Evolutionary conservation across 768 basidiomycete genomes (phyloP).

Genomic region (Boletus reticulatus): DNA sequence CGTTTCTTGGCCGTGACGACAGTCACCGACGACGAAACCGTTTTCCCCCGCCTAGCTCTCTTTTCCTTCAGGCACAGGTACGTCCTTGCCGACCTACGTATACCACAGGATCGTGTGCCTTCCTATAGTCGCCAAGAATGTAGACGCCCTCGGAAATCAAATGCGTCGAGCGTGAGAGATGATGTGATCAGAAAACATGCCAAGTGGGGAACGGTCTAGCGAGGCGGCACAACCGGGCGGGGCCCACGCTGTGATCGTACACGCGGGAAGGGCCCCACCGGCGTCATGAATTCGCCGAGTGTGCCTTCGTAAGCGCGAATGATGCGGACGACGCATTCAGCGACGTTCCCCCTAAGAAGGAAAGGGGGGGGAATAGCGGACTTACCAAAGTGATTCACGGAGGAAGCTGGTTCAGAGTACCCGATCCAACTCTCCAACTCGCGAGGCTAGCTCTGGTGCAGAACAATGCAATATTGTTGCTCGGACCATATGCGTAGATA

Average conservation of each 20-base stretch:
- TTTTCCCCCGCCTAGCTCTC: no score
- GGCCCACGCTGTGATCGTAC: conserved; percentile 1
- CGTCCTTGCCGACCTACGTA: conserved; percentile 58
- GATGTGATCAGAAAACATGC: conserved; percentile 34
- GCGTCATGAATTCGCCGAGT: conserved; percentile 46
- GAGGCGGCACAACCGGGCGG: conserved; percentile 39
- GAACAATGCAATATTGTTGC: conserved; percentile 49
- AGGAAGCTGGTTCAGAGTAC: conserved; percentile 36
- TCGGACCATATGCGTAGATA: conserved; percentile 61
- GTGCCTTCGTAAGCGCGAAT: conserved; percentile 37
- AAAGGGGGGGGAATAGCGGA: not conserved
- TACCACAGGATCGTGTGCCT: conserved; percentile 37
- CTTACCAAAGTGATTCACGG: conserved; percentile 51
- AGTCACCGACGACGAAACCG: no score
- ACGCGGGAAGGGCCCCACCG: conserved; percentile 37
- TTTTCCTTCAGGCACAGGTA: conserved; percentile 26
- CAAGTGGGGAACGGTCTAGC: conserved; percentile 42
- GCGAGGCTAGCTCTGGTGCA: conserved; percentile 55
- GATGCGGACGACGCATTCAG: not conserved
- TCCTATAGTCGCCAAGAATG: conserved; percentile 44
- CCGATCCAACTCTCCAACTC: conserved; percentile 60
- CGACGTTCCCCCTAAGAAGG: not conserved
- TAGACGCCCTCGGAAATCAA: conserved; percentile 50
- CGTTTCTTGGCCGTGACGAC: conserved; percentile 12
- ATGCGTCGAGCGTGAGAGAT: conserved; percentile 28